Conservation (phyloP, 768 basidiomycete genomes). For the Lanmaoa pseudosensibilis region DNA sequence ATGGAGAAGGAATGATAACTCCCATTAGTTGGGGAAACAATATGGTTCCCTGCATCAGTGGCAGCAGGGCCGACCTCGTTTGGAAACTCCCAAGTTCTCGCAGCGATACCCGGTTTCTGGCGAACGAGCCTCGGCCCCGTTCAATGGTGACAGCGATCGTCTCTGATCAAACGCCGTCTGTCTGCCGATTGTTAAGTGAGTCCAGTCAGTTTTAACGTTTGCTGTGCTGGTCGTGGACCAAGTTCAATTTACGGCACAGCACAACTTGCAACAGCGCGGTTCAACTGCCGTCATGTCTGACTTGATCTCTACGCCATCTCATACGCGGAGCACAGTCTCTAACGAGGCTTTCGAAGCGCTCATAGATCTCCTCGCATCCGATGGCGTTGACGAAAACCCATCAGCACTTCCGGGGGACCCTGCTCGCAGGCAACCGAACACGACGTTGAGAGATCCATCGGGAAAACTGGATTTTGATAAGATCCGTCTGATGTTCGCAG, state of each 20-base stretch:
- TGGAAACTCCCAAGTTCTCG: background rate
- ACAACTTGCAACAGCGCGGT: background rate
- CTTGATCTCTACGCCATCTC: slow-evolving; percentile 26
- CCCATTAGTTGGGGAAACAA: too few relatives aligned
- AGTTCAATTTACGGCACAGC: background rate
- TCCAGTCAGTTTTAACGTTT: background rate
- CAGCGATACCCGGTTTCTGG: background rate
- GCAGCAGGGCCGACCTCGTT: background rate
- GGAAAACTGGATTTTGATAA: slow-evolving; percentile 35
- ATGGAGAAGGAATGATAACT: background rate
- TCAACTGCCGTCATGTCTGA: slow-evolving; percentile 19
- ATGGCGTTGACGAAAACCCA: slow-evolving; percentile 20
- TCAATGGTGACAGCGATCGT: background rate
- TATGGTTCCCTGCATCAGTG: too few relatives aligned
- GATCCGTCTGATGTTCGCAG: slow-evolving; percentile 29
- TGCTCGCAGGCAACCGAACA: slow-evolving; percentile 1
- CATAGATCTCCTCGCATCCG: slow-evolving; percentile 33
- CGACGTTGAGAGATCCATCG: slow-evolving; percentile 25
- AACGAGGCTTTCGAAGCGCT: slow-evolving; percentile 28
- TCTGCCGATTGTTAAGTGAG: background rate
- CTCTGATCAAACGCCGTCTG: background rate
- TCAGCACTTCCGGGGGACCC: background rate
- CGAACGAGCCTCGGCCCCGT: too few relatives aligned
- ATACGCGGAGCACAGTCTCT: slow-evolving; percentile 15
- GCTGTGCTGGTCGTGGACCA: background rate